Base-by-base conservation (phyloP, 202 grass and related monocot genomes). In the Elaeis oleifera region DNA sequence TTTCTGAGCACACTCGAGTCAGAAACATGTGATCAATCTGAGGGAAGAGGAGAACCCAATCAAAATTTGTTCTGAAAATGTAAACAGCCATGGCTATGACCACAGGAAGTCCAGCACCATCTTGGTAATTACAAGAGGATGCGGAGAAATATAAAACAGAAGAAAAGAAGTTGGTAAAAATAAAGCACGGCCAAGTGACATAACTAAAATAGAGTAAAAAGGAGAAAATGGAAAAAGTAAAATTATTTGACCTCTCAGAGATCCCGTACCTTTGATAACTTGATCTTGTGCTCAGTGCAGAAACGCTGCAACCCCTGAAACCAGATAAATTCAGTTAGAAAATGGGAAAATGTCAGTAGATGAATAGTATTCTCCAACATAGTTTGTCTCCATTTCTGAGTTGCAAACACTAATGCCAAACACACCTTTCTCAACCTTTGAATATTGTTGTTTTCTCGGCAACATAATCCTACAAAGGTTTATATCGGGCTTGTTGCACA, bases 221-320 rank as follows among this genome's bases (percentile, higher is more conserved):
- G 17, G 32, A 49, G 28, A 44, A 8, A 67, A 24, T 25, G 32
- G 51, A 78, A 3, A 58, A 67, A 20, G 23, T 63, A 27, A 29
- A 56, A 5, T 20, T 60, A 50, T 31, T 21, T 54, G 16, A 39
- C 16, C 16, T 58, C 67, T 29, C 16, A 39, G 28, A 56, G 7
- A 70, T 56, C 7, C 4, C 16, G 64, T 83, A 96, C 92, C 84
- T 96, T 96, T 62, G 92, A 96, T 55, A 96, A 70, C 58, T 96
- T 96, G 73, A 91, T 96, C 81, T 96, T 96, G 87, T 96, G 92
- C 76, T 96, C 92, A 17, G 81, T 91, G 54, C 92, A 96, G 71
- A 91, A 96, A 55, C 92, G 76, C 71, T 96, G 92, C 82, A 96
- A 83, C 54, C 92, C 87, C 92, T 96, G 77, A 60, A 54, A 63